These are phyloP conservation scores for Erythrophleum fordii DNA, from an alignment of 306 rosid genomes.

Conservation along the genomic window DNA sequence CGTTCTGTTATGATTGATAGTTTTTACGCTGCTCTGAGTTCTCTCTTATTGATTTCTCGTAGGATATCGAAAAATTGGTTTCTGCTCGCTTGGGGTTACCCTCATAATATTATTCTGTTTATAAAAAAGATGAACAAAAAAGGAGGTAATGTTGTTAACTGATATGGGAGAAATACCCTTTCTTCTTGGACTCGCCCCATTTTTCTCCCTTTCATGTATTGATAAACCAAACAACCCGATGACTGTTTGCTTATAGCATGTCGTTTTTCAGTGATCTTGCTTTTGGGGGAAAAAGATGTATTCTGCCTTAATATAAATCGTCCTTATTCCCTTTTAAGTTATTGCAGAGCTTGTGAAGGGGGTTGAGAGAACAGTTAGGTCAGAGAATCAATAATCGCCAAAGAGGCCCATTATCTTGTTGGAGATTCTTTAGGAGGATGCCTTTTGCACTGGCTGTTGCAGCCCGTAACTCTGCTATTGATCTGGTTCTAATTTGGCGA, in stretches of 20 bases:
- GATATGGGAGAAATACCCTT: conserved; percentile 3
- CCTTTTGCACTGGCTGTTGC: conserved; percentile 84
- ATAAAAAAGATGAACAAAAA: not conserved
- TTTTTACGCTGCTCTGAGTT: too few relatives aligned
- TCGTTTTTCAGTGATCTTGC: not conserved
- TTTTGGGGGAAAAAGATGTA: not conserved
- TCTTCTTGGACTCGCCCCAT: not conserved
- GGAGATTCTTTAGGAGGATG: conserved; percentile 93
- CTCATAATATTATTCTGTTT: conserved; percentile 13
- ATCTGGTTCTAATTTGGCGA: conserved; percentile 80
- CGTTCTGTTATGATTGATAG: too few relatives aligned
- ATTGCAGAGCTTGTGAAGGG: conserved; percentile 71
- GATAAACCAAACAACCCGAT: not conserved
- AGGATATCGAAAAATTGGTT: too few relatives aligned
- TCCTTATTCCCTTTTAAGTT: conserved; percentile 16
- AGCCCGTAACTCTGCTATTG: conserved; percentile 74
- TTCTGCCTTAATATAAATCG: not conserved
- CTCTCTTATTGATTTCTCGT: too few relatives aligned
- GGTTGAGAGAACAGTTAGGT: conserved; percentile 63
- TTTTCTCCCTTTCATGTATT: not conserved
- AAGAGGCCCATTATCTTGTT: conserved; percentile 81
- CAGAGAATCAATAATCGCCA: conserved; percentile 61
- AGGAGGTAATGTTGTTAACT: not conserved
- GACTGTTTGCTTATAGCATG: not conserved
- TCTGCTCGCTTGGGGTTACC: conserved; percentile 28